phyloP scores from a whole-genome alignment of 805 yeast genomes.

The Candida ponderosae region DNA sequence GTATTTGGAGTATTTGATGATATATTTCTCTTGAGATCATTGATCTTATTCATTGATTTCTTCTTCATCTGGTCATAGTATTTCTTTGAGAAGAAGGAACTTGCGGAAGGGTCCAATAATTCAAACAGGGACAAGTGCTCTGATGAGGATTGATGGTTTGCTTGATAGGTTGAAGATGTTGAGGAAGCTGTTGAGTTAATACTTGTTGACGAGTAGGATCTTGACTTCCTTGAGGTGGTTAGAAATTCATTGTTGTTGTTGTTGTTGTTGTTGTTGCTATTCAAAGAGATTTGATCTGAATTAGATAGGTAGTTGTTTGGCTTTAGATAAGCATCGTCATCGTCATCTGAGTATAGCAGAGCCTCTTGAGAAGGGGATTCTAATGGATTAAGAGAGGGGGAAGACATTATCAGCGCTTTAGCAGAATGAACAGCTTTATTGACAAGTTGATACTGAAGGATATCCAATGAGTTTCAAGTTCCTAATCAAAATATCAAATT shows the following conservation, averaged over 20 bases:
- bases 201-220: neutral
- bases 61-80: constrained; percentile 17
- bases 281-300: too few relatives aligned
- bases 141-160: neutral
- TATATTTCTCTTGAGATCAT: constrained; percentile 12
- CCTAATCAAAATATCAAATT: too few relatives aligned
- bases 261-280: too few relatives aligned
- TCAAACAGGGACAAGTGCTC: constrained; percentile 21
- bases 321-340: too few relatives aligned
- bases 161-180: neutral
- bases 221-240: neutral
- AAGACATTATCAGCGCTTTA: too few relatives aligned
- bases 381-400: too few relatives aligned
- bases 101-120: constrained; percentile 21
- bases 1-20: neutral
- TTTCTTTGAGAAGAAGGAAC: constrained; percentile 16
- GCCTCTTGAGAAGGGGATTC: too few relatives aligned
- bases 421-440: too few relatives aligned
- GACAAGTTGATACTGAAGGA: neutral
- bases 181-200: neutral
- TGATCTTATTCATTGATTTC: constrained; percentile 11
- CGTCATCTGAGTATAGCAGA: too few relatives aligned
- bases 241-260: too few relatives aligned
- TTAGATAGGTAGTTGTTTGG: too few relatives aligned
- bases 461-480: neutral